These are phyloP conservation scores for Paulownia fortunei DNA, from an alignment of 257 asterid species.

Conservation along the genomic window DNA sequence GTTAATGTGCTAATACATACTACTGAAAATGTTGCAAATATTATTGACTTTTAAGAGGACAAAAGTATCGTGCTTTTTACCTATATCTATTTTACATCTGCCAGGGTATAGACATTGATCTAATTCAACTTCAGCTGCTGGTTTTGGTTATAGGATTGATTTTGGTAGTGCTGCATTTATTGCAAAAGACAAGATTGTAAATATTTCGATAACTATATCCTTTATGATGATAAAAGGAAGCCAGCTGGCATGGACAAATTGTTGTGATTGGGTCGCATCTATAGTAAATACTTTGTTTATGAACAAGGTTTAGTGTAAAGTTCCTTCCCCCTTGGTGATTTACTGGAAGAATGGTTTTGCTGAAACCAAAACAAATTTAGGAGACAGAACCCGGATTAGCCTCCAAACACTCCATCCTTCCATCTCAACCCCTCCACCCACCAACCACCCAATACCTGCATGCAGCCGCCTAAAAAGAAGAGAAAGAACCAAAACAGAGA, in stretches of 20 bases:
- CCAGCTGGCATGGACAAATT: not conserved
- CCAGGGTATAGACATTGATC: not conserved
- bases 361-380: not conserved
- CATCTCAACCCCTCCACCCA: not conserved
- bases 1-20: not conserved
- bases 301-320: not conserved
- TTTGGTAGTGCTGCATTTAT: slow-evolving; percentile 11
- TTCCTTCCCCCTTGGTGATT: not conserved
- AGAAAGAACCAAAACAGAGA: not conserved
- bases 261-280: not conserved
- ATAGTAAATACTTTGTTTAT: not conserved
- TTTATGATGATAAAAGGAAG: not conserved
- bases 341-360: not conserved
- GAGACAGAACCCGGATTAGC: not conserved
- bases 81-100: not conserved
- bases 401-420: not conserved
- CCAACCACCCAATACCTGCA: not conserved
- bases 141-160: not conserved
- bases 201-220: not conserved
- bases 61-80: not conserved
- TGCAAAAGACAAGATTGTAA: slow-evolving; percentile 16
- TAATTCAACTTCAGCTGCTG: not conserved
- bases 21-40: not conserved
- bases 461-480: not conserved
- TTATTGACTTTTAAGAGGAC: not conserved